These are phyloP conservation scores for Afroboletus lepidellus DNA, from an alignment of 1,284 basidiomycete genomes.

Conservation along the genomic window DNA sequence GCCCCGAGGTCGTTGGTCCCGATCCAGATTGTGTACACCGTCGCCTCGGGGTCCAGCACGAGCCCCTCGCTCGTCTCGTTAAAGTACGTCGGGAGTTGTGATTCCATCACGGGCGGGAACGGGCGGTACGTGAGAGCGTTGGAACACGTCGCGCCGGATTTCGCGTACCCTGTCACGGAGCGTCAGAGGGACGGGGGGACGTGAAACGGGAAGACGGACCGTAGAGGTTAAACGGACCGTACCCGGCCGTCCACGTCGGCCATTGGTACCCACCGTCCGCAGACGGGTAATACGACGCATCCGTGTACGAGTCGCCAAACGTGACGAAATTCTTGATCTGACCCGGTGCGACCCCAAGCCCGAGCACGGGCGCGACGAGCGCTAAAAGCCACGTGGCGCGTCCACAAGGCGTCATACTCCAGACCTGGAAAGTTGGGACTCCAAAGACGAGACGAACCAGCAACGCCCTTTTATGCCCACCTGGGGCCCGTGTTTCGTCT, in stretches of 20 bases:
- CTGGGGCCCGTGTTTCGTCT: no score
- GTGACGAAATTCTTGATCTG: conserved; percentile 45
- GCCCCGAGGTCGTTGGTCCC: conserved; percentile 48
- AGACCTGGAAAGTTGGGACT: no score
- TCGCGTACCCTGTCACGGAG: conserved; percentile 33
- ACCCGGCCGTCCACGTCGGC: conserved; percentile 43
- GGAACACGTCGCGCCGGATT: conserved; percentile 45
- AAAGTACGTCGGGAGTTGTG: conserved; percentile 38
- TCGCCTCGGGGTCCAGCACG: conserved; percentile 34
- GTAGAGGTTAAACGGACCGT: conserved; percentile 39
- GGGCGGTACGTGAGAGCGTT: conserved; percentile 40
- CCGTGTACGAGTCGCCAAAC: conserved; percentile 49
- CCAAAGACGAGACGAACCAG: no score
- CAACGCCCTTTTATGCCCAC: no score
- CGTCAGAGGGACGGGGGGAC: no score
- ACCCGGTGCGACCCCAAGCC: conserved; percentile 23
- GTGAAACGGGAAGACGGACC: conserved; percentile 17
- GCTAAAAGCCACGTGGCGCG: no score
- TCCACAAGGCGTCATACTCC: no score
- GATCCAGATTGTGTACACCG: conserved; percentile 51
- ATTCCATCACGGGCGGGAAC: conserved; percentile 39
- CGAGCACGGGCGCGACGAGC: conserved; percentile 8
- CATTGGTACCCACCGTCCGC: conserved; percentile 42
- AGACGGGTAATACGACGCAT: conserved; percentile 32
- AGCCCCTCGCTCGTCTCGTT: conserved; percentile 25